Conservation (phyloP, 1,284 basidiomycete genomes). For the Tilletia setariae region DNA sequence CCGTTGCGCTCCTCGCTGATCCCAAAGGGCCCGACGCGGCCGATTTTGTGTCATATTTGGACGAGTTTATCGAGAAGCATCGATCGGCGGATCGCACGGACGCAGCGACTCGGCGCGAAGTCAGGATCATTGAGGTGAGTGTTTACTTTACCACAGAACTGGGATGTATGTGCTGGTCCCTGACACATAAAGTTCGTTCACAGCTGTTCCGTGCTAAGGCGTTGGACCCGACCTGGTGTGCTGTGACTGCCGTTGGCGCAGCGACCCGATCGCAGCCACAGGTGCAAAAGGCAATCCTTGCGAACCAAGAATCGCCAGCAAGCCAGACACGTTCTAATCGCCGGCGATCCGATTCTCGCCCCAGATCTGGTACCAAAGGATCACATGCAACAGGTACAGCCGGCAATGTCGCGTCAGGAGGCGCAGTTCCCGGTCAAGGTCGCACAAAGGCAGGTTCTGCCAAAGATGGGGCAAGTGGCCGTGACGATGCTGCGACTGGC, state of each 20-base stretch:
- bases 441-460: no score
- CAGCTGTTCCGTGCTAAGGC: constrained; percentile 45
- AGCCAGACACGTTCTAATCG: background rate
- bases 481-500: background rate
- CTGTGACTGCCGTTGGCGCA: constrained; percentile 28
- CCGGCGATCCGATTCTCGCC: background rate
- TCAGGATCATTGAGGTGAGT: constrained; percentile 42
- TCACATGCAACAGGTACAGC: no score
- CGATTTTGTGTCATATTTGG: constrained; percentile 36
- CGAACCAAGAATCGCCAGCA: background rate
- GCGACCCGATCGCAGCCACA: background rate
- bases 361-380: background rate
- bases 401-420: no score
- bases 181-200: background rate
- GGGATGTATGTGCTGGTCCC: no score
- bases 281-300: background rate
- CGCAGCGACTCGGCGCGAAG: constrained; percentile 47
- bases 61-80: constrained; percentile 48
- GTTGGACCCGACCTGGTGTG: constrained; percentile 45
- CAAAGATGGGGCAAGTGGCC: no score
- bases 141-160: background rate
- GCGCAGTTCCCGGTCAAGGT: no score
- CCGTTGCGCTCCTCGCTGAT: constrained; percentile 47
- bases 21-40: constrained; percentile 35
- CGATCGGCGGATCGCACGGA: constrained; percentile 31